Evolutionary conservation across 1,284 basidiomycete genomes (phyloP).

Genomic region (Tilletia walkeri): DNA sequence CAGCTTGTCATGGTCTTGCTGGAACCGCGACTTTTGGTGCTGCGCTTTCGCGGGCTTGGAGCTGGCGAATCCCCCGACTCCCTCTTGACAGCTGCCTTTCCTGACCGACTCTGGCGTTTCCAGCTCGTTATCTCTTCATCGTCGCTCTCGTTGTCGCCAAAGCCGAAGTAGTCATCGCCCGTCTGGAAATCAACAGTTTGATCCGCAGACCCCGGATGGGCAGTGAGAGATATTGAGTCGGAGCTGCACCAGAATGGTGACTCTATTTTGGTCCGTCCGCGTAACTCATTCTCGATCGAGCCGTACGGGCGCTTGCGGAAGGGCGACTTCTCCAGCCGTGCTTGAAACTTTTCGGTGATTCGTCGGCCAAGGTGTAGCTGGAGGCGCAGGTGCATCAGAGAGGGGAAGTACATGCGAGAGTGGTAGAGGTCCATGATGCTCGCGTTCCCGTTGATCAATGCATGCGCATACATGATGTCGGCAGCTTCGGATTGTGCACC

Average conservation of each 20-base stretch:
- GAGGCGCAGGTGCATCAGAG: slow-evolving; percentile 1
- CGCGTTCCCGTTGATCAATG: not conserved
- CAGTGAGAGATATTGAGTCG: not conserved
- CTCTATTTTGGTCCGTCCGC: not conserved
- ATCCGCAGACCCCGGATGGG: not conserved
- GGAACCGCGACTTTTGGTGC: not conserved
- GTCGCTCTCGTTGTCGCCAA: slow-evolving; percentile 1
- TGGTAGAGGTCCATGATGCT: not conserved
- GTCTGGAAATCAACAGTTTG: not conserved
- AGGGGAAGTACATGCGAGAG: not conserved
- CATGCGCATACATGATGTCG: not conserved
- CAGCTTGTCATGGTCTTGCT: not conserved
- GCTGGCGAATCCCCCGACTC: not conserved
- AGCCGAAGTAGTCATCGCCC: not conserved
- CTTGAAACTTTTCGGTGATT: not conserved
- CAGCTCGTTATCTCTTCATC: not conserved
- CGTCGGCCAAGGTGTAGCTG: not conserved
- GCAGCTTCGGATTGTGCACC: not conserved
- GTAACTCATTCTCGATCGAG: not conserved
- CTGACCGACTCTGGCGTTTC: not conserved
- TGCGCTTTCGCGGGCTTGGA: not conserved
- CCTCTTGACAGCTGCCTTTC: not conserved
- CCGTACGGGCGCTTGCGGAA: slow-evolving; percentile 10
- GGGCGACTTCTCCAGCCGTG: not conserved
- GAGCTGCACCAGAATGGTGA: not conserved